Conservation (phyloP, 805 yeast species). For the Brettanomyces sp. region DNA sequence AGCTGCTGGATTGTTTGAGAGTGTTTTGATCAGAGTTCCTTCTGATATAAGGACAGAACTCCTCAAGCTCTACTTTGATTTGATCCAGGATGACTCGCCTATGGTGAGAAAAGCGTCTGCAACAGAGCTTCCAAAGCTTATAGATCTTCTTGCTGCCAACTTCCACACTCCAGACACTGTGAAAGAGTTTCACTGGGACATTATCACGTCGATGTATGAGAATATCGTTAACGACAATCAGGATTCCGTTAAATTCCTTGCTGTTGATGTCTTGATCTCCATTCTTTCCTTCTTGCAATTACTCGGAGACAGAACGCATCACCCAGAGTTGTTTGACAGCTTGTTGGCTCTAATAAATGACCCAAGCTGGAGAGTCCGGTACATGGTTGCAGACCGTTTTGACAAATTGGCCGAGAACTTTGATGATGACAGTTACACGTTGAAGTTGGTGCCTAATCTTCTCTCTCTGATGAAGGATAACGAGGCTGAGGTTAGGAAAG, state of each 20-base stretch:
- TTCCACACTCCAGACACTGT: slow-evolving; percentile 31
- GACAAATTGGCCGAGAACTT: slow-evolving; percentile 63
- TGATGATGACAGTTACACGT: slow-evolving; percentile 44
- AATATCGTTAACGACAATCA: slow-evolving; percentile 74
- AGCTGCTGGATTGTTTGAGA: slow-evolving; percentile 77
- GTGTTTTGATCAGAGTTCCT: slow-evolving; percentile 53
- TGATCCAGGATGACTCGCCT: slow-evolving; percentile 88
- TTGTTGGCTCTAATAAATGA: slow-evolving; percentile 71
- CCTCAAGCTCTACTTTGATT: slow-evolving; percentile 55
- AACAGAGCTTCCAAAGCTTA: slow-evolving; percentile 63
- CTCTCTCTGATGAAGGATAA: slow-evolving; percentile 75
- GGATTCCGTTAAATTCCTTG: slow-evolving; percentile 86
- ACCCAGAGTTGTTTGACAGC: slow-evolving; percentile 52
- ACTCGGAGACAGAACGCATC: slow-evolving; percentile 39
- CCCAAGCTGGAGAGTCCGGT: slow-evolving; percentile 96
- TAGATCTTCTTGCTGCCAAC: slow-evolving; percentile 39
- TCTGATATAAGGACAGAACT: slow-evolving; percentile 49
- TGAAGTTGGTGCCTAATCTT: slow-evolving; percentile 61
- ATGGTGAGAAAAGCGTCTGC: slow-evolving; percentile 97
- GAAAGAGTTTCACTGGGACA: slow-evolving; percentile 62
- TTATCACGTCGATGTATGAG: slow-evolving; percentile 75
- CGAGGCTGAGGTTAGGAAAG: slow-evolving; percentile 96
- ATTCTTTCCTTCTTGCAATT: slow-evolving; percentile 61
- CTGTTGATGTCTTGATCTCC: slow-evolving; percentile 81
- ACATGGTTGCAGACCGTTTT: slow-evolving; percentile 95